Percentiles rank a stretch among this genome's conserved stretches.
Evolutionary conservation across 2,329 filamentous ascomycete species (phyloP).

Genomic region (Ceratocystis colombiana): DNA sequence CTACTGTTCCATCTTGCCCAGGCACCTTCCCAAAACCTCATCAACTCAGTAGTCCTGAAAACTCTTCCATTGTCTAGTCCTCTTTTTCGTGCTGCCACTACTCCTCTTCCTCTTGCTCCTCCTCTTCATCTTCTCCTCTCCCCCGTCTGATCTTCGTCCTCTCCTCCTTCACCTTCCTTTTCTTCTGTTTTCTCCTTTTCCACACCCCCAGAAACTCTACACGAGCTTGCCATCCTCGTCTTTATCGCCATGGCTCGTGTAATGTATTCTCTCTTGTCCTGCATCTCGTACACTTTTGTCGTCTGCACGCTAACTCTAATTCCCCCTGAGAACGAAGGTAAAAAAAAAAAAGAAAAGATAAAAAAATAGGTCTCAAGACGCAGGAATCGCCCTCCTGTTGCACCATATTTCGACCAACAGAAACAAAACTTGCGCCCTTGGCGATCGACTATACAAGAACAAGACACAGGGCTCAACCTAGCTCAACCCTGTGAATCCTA

Average conservation of each 20-base stretch:
- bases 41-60: no score
- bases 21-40: no score
- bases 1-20: no score
- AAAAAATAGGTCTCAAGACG: neutral
- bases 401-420: constrained; percentile 1
- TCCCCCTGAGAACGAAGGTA: neutral
- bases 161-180: neutral
- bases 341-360: no score
- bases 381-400: neutral
- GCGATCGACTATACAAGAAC: neutral
- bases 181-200: neutral
- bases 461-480: neutral
- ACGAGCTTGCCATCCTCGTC: neutral
- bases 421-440: constrained; percentile 11
- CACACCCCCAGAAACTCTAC: neutral
- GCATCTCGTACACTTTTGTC: constrained; percentile 3
- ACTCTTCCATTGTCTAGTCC: no score
- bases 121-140: no score
- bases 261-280: neutral
- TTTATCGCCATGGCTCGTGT: neutral
- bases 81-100: no score
- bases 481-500: neutral
- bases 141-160: neutral
- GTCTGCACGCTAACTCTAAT: constrained; percentile 15
- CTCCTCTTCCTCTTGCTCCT: no score